A percentile compares a stretch with the other conserved stretches of the same genome.
These are phyloP conservation scores for Simplicillium aogashimaense DNA, from an alignment of 2,329 filamentous ascomycete genomes.

Conservation along the genomic window DNA sequence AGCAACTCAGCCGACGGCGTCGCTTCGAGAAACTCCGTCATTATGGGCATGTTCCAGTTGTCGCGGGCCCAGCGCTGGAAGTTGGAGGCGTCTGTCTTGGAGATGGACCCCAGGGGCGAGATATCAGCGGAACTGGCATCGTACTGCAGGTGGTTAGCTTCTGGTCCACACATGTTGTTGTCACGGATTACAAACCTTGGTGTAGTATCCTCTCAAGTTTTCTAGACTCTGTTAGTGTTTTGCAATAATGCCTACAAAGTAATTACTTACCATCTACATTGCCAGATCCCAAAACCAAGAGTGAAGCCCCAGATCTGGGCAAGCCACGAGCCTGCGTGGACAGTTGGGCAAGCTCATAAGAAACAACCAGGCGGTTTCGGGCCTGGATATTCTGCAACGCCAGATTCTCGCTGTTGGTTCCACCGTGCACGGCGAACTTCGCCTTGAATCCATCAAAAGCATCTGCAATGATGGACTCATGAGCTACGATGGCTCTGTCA, in stretches of 20 bases:
- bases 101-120: conserved; percentile 14
- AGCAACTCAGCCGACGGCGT: conserved; percentile 43
- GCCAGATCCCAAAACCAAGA: conserved; percentile 52
- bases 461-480: conserved; percentile 47
- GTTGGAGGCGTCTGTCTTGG: conserved; percentile 53
- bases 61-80: conserved; percentile 51
- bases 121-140: conserved; percentile 42
- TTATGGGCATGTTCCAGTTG: conserved; percentile 50
- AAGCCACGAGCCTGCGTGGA: conserved; percentile 47
- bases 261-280: conserved; percentile 39
- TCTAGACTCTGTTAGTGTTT: background rate
- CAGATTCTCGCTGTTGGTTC: conserved; percentile 45
- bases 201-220: conserved; percentile 22
- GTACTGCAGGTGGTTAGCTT: conserved; percentile 5
- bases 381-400: conserved; percentile 62
- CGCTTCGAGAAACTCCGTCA: conserved; percentile 52
- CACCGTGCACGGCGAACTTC: conserved; percentile 44
- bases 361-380: conserved; percentile 52
- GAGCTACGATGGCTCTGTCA: conserved; percentile 53
- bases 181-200: conserved; percentile 8
- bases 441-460: conserved; percentile 42
- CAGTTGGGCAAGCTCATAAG: conserved; percentile 54
- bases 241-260: background rate
- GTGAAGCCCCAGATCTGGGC: conserved; percentile 38
- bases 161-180: conserved; percentile 6